These are phyloP conservation scores for Kluyveromyces lactis DNA, from an alignment of 805 yeast genomes.

Conservation along the genomic window DNA sequence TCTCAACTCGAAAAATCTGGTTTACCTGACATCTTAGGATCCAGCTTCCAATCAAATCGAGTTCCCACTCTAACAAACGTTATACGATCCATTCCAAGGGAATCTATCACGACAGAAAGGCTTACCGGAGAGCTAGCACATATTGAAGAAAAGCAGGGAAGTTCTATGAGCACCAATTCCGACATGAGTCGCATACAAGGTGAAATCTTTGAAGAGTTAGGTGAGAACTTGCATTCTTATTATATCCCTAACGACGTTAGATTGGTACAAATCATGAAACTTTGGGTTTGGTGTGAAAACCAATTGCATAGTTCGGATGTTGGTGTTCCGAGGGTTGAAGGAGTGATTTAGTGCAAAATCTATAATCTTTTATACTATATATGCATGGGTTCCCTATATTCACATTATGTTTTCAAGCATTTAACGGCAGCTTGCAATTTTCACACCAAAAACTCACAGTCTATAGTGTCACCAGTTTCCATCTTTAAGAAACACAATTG, in stretches of 20 bases:
- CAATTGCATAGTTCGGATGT: constrained; percentile 33
- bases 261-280: constrained; percentile 46
- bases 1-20: neutral
- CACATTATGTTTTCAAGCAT: too few species aligned
- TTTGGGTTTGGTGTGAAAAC: constrained; percentile 62
- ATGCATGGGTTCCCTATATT: neutral
- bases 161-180: neutral
- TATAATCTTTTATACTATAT: neutral
- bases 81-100: constrained; percentile 4
- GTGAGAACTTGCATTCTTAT: neutral
- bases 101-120: constrained; percentile 8
- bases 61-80: constrained; percentile 2
- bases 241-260: constrained; percentile 22
- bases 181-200: constrained; percentile 3
- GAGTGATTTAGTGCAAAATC: constrained; percentile 5
- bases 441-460: constrained; percentile 28
- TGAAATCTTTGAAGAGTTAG: constrained; percentile 3
- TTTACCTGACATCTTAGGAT: constrained; percentile 17
- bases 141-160: constrained; percentile 2
- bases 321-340: constrained; percentile 30
- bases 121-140: constrained; percentile 1
- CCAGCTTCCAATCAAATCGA: constrained; percentile 5
- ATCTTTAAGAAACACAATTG: constrained; percentile 45
- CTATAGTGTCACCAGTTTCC: constrained; percentile 42
- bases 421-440: too few species aligned